Evolutionary conservation across 2,329 filamentous ascomycete genomes (phyloP).

Genomic region (Annulohypoxylon truncatum): DNA sequence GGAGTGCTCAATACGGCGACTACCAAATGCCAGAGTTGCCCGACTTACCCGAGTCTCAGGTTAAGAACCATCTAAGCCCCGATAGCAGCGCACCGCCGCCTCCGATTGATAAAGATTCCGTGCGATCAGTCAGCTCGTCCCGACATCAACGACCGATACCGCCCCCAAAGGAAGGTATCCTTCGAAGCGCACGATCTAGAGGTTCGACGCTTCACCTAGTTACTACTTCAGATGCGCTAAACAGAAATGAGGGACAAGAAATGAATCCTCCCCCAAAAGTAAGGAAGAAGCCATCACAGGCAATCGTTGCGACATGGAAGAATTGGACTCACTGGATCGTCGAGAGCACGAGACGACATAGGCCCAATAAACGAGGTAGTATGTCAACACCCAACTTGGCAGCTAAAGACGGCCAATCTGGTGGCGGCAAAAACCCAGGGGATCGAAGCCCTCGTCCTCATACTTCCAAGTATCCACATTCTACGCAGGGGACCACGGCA

Average conservation of each 20-base stretch:
- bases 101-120: slow-evolving; percentile 81
- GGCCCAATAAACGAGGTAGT: slow-evolving; percentile 63
- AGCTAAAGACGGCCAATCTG: slow-evolving; percentile 59
- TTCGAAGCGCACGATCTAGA: slow-evolving; percentile 76
- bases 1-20: slow-evolving; percentile 74
- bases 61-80: slow-evolving; percentile 57
- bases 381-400: slow-evolving; percentile 70
- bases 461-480: slow-evolving; percentile 66
- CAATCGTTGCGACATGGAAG: slow-evolving; percentile 71
- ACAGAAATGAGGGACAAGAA: slow-evolving; percentile 48
- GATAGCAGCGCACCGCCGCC: slow-evolving; percentile 69
- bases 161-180: slow-evolving; percentile 84
- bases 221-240: slow-evolving; percentile 68
- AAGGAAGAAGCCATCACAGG: slow-evolving; percentile 68
- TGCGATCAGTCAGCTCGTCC: slow-evolving; percentile 81
- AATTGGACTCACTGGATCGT: slow-evolving; percentile 73
- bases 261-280: slow-evolving; percentile 57
- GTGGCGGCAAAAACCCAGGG: slow-evolving; percentile 58
- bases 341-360: slow-evolving; percentile 66
- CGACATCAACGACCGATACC: slow-evolving; percentile 79
- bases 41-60: slow-evolving; percentile 73
- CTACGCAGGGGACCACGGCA: slow-evolving; percentile 51
- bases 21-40: slow-evolving; percentile 79
- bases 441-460: slow-evolving; percentile 69
- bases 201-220: slow-evolving; percentile 90